phyloP scores from a whole-genome alignment of 345 rosid genomes.

The Dimocarpus longan region DNA sequence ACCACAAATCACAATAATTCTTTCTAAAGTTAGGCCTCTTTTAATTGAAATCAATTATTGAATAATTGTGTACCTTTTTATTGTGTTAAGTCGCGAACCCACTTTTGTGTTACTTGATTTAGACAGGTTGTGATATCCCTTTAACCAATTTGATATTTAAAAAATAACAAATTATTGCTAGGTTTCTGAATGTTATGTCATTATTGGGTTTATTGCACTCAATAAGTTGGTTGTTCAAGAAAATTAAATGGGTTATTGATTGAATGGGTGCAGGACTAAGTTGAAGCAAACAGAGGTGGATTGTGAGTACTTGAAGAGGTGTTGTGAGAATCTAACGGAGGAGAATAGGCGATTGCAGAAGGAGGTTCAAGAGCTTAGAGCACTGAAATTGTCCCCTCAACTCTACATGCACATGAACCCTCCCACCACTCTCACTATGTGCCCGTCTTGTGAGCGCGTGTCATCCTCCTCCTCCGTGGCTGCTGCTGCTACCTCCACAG shows the following conservation, averaged over 20 bases:
- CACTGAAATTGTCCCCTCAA: slow-evolving; percentile 80
- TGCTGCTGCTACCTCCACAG: slow-evolving; percentile 25
- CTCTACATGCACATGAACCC: slow-evolving; percentile 88
- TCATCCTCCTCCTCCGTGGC: slow-evolving; percentile 39
- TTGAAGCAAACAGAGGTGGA: slow-evolving; percentile 92
- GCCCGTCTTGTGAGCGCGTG: slow-evolving; percentile 85
- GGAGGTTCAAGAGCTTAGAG: slow-evolving; percentile 85
- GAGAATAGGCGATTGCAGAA: slow-evolving; percentile 80
- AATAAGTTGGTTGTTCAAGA: not conserved
- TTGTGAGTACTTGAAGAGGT: slow-evolving; percentile 73
- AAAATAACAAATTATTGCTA: too few relatives aligned
- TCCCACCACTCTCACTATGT: slow-evolving; percentile 89
- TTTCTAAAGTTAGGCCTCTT: too few relatives aligned
- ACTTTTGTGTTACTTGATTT: too few relatives aligned
- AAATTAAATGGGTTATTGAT: not conserved
- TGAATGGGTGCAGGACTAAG: slow-evolving; percentile 61
- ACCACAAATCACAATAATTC: too few relatives aligned
- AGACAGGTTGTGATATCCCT: too few relatives aligned
- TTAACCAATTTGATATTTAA: too few relatives aligned
- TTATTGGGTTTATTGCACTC: not conserved
- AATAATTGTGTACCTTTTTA: too few relatives aligned
- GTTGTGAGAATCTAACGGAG: slow-evolving; percentile 77
- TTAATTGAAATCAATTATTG: too few relatives aligned
- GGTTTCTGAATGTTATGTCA: too few relatives aligned
- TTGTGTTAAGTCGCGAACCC: too few relatives aligned